Evolutionary conservation across 108 stramenopile species (phyloP), one percentile per base, ranked within the genome.

Genomic region (Mayamaea pseudoterrestris): DNA sequence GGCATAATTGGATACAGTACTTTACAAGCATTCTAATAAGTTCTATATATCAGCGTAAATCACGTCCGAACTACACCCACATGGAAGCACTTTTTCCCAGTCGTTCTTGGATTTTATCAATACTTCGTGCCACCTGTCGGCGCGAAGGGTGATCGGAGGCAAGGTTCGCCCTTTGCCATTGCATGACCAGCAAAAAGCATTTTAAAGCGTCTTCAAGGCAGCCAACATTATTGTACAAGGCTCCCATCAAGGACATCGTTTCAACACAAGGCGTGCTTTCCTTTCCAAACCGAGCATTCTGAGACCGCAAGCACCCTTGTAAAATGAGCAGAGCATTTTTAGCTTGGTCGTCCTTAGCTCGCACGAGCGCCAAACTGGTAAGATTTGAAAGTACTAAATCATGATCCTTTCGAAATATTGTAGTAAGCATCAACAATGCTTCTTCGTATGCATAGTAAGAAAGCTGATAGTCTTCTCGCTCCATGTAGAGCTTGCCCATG

Each of bases 381-480:
- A 71, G 47, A 25, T 50, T 61, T 8, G 20, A 9, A 40, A 72
- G 27, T 7, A 72, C 55, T 2, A 58, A 41, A 4, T 47, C 45
- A 41, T 71, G 62, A 43, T 72, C 76, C 39, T 66, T 72, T 7
- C 47, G 63, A 55, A 72, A 72, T 2, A 53, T 49, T 5, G 60
- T 65, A 5, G 57, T 72, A 54, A 66, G 71, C 25, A 68, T 32
- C 57, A 70, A 47, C 29, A 52, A 58, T 9, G 69, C 76, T 54
- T 78, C 76, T 53, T 78, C 71, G 49, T 66, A 78, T 9, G 66
- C 67, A 17, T 42, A 48, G 30, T 41, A 58, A 0, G 65, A 59
- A 14, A 68, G 14, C 3, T 57, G 55, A 27, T 57, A 55, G 18
- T 65, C 63, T 8, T 35, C 26, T 35, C 51, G 42, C 14, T 48